Evolutionary conservation across 495 filamentous ascomycete genomes (phyloP).

Genomic region (Melanomma pulvis-pyrius): DNA sequence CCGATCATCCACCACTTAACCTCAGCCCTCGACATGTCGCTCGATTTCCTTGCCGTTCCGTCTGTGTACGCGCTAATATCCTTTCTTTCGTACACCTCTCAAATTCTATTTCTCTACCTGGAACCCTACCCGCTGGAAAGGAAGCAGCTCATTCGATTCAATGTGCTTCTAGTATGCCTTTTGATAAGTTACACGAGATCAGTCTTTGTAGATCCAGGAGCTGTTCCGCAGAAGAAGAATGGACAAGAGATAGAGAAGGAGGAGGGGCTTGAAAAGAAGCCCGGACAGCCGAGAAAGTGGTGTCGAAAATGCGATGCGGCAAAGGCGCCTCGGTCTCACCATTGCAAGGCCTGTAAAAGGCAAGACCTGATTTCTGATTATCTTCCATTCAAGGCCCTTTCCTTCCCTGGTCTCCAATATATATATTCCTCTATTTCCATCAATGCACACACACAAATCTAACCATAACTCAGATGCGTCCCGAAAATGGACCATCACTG

Average conservation of each 20-base stretch:
- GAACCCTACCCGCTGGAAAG: slow-evolving; percentile 67
- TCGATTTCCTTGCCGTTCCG: slow-evolving; percentile 52
- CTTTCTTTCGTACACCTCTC: slow-evolving; percentile 83
- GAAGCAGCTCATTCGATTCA: slow-evolving; percentile 69
- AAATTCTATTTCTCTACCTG: slow-evolving; percentile 77
- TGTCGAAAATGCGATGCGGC: slow-evolving; percentile 82
- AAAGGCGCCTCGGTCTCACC: slow-evolving; percentile 88
- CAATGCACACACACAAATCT: neutral
- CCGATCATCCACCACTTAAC: neutral
- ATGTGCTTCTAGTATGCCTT: slow-evolving; percentile 68
- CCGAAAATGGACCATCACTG: slow-evolving; percentile 99
- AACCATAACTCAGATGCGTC: slow-evolving; percentile 64
- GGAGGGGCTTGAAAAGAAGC: slow-evolving; percentile 9
- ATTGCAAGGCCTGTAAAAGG: slow-evolving; percentile 85
- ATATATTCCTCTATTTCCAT: neutral
- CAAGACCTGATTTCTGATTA: slow-evolving; percentile 36
- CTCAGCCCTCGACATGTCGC: slow-evolving; percentile 23
- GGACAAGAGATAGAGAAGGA: too few species aligned
- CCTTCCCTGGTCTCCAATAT: neutral
- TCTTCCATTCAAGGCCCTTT: neutral
- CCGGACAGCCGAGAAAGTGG: slow-evolving; percentile 52
- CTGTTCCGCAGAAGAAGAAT: slow-evolving; percentile 39
- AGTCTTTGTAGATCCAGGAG: slow-evolving; percentile 78
- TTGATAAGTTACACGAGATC: slow-evolving; percentile 80
- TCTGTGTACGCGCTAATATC: slow-evolving; percentile 68